phyloP scores from a whole-genome alignment of 305 asterid species.

The Ajuga reptans region DNA sequence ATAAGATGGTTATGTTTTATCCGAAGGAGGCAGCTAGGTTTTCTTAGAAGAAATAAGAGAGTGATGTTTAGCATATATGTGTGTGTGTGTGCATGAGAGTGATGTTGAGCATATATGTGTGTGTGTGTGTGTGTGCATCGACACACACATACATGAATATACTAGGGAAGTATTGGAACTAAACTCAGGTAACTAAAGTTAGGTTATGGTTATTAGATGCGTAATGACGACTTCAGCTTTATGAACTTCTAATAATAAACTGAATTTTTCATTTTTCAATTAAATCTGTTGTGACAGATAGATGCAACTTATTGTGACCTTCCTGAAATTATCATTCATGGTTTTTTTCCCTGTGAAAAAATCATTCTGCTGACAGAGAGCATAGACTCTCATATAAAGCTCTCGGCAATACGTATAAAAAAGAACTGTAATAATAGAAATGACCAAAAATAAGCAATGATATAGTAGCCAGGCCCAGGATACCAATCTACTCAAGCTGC shows the following conservation, averaged over 20 bases:
- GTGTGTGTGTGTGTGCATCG: too few species aligned
- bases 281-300: background rate
- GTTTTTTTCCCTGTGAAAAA: background rate
- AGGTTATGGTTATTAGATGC: background rate
- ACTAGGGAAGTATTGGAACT: background rate
- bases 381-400: background rate
- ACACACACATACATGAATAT: background rate
- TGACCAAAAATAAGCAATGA: background rate
- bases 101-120: background rate
- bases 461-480: background rate
- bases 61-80: background rate
- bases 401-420: background rate
- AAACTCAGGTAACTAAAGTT: background rate
- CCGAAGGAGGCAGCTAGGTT: background rate
- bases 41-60: background rate
- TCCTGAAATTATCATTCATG: background rate
- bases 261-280: background rate
- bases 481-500: background rate
- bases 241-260: background rate
- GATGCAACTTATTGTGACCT: background rate
- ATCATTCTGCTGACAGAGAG: background rate
- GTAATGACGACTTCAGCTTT: background rate
- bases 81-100: background rate
- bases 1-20: constrained; percentile 3
- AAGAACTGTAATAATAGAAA: background rate